Base-by-base conservation (phyloP, 305 asterid genomes). In the Fraxinus dipetala region DNA sequence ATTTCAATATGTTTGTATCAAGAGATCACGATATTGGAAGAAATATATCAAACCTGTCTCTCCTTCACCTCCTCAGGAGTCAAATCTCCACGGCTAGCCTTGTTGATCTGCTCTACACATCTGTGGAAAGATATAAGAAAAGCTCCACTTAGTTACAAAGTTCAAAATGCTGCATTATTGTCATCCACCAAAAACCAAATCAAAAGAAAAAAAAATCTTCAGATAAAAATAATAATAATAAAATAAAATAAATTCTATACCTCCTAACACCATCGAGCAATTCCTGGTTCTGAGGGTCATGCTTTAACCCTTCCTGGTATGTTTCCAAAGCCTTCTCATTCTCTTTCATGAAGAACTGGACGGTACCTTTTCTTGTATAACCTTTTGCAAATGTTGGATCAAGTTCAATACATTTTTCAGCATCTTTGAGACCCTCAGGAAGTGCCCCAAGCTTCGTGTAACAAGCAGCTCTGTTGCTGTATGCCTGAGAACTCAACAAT, bases 341-440 rank as follows among this genome's bases (percentile, higher is more conserved):
- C 83, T 95, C 99, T 75, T 95, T 95, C 98, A 95, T 90, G 90
- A 94, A 95, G 80, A 91, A 95, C 72, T 94, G 98, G 67, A 90
- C 81, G 0, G 98, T 97, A 18, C 98, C 99, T 79, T 95, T 95
- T 81, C 98, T 89, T 1, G 94, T 94, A 78, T 95, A 95, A n/a
- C 99, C 99, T 87, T 95, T 95, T 0, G 90, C 56, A 80, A 94
- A 95, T 8, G 92, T 89, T 24, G 99, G 97, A 72, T 94, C 98
- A 14, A 95, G 91, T 83, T 95, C 99, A 83, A 95, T 90, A 85
- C 99, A 95, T 78, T 95, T 95, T 30, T 95, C 99, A 14, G 99
- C 96, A 83, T 95, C 99, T 85, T 93, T 95, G 8, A 95, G 91
- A 6, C 94, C 99, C 90, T 95, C 99, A 0, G 98, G 99, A 88